Evolutionary conservation across 2,329 filamentous ascomycete genomes (phyloP).

Genomic region (Penicillium sp.): DNA sequence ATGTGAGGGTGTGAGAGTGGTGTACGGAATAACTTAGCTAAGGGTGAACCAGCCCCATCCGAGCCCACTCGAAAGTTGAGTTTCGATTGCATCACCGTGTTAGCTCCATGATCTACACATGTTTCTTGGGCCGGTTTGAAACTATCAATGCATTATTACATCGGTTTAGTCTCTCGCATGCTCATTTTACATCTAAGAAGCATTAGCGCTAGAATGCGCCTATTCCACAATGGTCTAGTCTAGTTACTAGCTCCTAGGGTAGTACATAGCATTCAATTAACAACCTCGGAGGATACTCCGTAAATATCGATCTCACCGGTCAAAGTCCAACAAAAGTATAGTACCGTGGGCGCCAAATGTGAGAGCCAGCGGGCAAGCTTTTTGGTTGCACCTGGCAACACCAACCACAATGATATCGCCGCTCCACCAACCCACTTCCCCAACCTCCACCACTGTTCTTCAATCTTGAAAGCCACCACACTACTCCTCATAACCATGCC

Average conservation of each 20-base stretch:
- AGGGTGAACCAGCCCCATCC: conserved; percentile 8
- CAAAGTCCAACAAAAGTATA: too few relatives aligned
- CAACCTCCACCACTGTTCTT: background rate
- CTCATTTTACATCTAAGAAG: background rate
- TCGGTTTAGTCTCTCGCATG: background rate
- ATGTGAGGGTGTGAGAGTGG: background rate
- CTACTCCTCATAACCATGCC: conserved; percentile 34
- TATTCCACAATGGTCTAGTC: background rate
- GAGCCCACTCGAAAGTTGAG: conserved; percentile 7
- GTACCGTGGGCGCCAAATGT: too few relatives aligned
- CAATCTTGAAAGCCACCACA: background rate
- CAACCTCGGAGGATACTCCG: too few relatives aligned
- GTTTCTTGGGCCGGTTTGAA: background rate
- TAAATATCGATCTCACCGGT: too few relatives aligned
- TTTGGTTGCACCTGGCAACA: conserved; percentile 7
- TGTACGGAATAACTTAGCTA: background rate
- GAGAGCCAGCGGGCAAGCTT: background rate
- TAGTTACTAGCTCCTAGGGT: too few relatives aligned
- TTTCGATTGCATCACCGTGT: conserved; percentile 12
- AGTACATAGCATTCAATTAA: too few relatives aligned
- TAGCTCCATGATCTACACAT: background rate
- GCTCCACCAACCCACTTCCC: conserved; percentile 5
- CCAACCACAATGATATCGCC: conserved; percentile 1
- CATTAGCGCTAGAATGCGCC: background rate
- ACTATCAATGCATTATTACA: background rate